Evolutionary conservation across 352 stramenopile genomes (phyloP).

Genomic region (Phytophthora syringae): DNA sequence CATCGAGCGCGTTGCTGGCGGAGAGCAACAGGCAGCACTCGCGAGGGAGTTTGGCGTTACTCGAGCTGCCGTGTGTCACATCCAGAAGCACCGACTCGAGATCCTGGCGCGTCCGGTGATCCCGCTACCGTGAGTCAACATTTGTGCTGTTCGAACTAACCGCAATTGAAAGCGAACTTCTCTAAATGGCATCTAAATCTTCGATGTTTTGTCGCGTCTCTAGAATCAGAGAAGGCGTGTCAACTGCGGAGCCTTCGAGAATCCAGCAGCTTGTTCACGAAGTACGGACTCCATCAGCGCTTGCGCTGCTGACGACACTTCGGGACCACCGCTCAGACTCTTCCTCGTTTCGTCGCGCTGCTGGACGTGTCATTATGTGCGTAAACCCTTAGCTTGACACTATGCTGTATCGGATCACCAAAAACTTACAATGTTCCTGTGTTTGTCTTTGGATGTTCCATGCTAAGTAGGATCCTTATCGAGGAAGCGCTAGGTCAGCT

Average conservation of each 20-base stretch:
- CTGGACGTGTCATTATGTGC: constrained; percentile 6
- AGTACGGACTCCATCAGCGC: background rate
- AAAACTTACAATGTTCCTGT: no score
- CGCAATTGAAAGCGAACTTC: background rate
- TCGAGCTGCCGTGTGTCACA: background rate
- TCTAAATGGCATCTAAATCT: background rate
- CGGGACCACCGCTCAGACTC: constrained; percentile 1
- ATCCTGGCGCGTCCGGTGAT: constrained; percentile 2
- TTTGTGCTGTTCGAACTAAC: background rate
- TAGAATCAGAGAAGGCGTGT: background rate
- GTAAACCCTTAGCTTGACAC: no score
- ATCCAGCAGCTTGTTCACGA: constrained; percentile 4
- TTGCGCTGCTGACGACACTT: constrained; percentile 1
- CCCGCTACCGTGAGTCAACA: background rate
- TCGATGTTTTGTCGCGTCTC: background rate
- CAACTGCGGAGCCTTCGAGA: background rate
- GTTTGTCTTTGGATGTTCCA: no score
- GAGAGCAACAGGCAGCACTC: background rate
- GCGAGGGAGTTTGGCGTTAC: background rate
- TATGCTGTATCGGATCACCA: no score
- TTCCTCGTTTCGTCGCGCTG: constrained; percentile 3
- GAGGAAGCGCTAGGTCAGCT: constrained; percentile 8
- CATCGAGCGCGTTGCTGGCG: background rate
- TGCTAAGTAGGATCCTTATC: constrained; percentile 1
- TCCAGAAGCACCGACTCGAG: constrained; percentile 2